Percentiles rank a stretch among this genome's conserved stretches.
Evolutionary conservation across 2,329 filamentous ascomycete genomes (phyloP).

Genomic region (Epichloe scottii): DNA sequence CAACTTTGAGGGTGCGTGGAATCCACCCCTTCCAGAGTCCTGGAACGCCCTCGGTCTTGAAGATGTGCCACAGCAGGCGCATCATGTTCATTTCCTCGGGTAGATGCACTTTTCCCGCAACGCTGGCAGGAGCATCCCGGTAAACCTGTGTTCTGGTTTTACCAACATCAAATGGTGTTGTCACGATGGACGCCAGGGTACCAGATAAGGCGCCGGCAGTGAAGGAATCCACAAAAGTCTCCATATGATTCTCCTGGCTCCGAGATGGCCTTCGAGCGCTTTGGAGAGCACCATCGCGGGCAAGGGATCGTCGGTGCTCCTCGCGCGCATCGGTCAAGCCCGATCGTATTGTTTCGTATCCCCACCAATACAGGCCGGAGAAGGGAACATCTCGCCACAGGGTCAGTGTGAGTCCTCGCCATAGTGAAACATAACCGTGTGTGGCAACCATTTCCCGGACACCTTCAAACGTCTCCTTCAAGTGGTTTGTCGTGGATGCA

Average conservation of each 20-base stretch:
- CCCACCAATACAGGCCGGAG: constrained; percentile 95
- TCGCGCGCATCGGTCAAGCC: constrained; percentile 57
- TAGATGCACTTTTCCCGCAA: constrained; percentile 24
- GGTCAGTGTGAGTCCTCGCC: constrained; percentile 81
- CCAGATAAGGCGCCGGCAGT: constrained; percentile 74
- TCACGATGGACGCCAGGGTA: constrained; percentile 73
- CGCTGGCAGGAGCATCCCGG: constrained; percentile 35
- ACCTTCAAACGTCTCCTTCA: constrained; percentile 65
- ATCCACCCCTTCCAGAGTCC: constrained; percentile 90
- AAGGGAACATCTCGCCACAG: constrained; percentile 97
- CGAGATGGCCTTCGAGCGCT: constrained; percentile 42
- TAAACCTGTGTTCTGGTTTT: constrained; percentile 90
- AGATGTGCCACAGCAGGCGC: constrained; percentile 81
- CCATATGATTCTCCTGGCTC: constrained; percentile 55
- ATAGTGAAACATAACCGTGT: constrained; percentile 70
- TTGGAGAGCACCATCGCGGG: constrained; percentile 24
- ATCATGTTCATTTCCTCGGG: constrained; percentile 72
- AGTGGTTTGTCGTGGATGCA: constrained; percentile 50
- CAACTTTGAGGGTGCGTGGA: constrained; percentile 83
- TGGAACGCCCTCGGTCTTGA: constrained; percentile 64
- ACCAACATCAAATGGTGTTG: constrained; percentile 92
- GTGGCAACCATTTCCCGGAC: constrained; percentile 66
- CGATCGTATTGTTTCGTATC: constrained; percentile 76
- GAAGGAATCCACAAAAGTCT: constrained; percentile 82
- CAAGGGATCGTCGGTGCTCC: constrained; percentile 26